Conservation (phyloP, 441 rosid species). For the Bocquillonia castaneifolia region DNA sequence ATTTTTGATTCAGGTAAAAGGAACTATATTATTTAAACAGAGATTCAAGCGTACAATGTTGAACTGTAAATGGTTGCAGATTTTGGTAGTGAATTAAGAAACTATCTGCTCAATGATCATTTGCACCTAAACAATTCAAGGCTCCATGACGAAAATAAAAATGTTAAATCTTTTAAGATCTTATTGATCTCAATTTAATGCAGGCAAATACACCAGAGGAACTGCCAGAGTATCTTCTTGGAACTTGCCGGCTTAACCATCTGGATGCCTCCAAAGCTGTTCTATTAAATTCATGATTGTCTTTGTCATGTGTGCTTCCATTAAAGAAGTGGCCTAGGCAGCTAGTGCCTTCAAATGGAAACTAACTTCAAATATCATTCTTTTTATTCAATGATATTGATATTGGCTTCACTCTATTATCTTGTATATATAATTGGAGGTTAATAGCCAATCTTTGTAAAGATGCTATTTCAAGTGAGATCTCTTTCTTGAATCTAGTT, state of each 20-base stretch:
- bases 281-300: constrained; percentile 35
- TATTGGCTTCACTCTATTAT: constrained; percentile 7
- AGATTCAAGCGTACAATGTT: neutral
- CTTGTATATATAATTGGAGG: constrained; percentile 20
- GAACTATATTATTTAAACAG: neutral
- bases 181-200: neutral
- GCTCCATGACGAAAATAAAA: neutral
- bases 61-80: neutral
- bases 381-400: constrained; percentile 35
- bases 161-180: neutral
- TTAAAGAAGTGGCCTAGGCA: neutral
- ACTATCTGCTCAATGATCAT: neutral
- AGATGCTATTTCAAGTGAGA: constrained; percentile 19
- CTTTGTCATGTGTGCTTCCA: neutral
- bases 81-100: neutral
- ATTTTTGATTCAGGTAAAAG: constrained; percentile 76
- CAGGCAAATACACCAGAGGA: constrained; percentile 91
- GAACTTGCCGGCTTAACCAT: constrained; percentile 88
- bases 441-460: constrained; percentile 19
- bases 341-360: neutral
- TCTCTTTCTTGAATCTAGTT: neutral
- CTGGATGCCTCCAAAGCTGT: constrained; percentile 74
- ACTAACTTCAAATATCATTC: constrained; percentile 23
- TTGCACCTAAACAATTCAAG: neutral
- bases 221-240: constrained; percentile 86